phyloP scores from a whole-genome alignment of 495 filamentous ascomycete species.

The Penicillium paxilli region DNA sequence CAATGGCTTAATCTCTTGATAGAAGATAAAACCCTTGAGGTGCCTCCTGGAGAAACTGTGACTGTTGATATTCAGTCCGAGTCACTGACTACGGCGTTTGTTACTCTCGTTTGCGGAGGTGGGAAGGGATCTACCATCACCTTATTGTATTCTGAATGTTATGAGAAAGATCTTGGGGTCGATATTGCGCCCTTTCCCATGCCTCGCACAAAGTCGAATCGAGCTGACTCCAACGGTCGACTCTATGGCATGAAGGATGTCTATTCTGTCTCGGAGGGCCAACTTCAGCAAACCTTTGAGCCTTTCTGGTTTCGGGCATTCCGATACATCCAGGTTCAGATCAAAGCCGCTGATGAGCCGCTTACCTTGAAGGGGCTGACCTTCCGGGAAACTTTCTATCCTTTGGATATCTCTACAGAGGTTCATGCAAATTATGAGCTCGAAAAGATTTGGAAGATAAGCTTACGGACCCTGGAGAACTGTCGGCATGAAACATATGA shows the following conservation, averaged over 20 bases:
- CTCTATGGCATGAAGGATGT: constrained; percentile 23
- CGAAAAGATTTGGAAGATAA: constrained; percentile 24
- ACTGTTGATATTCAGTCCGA: constrained; percentile 15
- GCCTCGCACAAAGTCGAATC: constrained; percentile 13
- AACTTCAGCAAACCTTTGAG: constrained; percentile 11
- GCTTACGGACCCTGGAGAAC: constrained; percentile 21
- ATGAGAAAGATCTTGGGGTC: constrained; percentile 21
- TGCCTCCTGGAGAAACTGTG: constrained; percentile 10
- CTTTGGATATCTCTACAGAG: constrained; percentile 18
- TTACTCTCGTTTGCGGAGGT: constrained; percentile 14
- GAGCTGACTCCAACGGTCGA: constrained; percentile 13
- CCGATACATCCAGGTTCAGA: constrained; percentile 23
- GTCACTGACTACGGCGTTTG: constrained; percentile 21
- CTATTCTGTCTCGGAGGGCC: constrained; percentile 13
- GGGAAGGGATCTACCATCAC: constrained; percentile 13
- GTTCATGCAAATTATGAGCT: constrained; percentile 9
- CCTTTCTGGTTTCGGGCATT: constrained; percentile 33
- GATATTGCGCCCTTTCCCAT: constrained; percentile 18
- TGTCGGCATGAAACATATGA: constrained; percentile 32
- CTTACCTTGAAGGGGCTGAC: constrained; percentile 7
- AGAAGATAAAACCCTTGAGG: neutral
- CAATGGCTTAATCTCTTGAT: constrained; percentile 9
- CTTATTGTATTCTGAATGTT: constrained; percentile 24
- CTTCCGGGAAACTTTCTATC: constrained; percentile 21
- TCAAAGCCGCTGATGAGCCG: constrained; percentile 5